Evolutionary conservation across 2,329 filamentous ascomycete species (phyloP).

Genomic region (Cytospora schulzeri): DNA sequence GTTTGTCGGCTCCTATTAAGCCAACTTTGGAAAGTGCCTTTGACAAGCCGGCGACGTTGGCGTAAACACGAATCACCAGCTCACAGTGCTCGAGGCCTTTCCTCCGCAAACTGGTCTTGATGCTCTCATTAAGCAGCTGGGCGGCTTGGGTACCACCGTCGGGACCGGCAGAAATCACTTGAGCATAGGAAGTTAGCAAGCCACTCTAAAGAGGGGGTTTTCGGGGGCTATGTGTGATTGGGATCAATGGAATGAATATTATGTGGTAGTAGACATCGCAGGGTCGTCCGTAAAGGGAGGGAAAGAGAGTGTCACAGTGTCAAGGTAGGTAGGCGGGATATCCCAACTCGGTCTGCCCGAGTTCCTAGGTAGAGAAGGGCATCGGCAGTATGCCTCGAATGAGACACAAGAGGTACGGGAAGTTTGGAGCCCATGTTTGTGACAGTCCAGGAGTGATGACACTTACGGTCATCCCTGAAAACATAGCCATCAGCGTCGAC

Average conservation of each 20-base stretch:
- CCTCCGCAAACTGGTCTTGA: slow-evolving; percentile 51
- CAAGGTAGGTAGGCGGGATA: neutral
- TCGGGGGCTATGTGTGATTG: too few relatives aligned
- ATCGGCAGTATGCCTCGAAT: neutral
- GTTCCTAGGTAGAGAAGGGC: too few relatives aligned
- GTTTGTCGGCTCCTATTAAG: slow-evolving; percentile 55
- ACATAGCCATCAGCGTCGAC: slow-evolving; percentile 64
- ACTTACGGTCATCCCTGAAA: slow-evolving; percentile 48
- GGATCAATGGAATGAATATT: neutral
- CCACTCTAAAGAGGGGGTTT: too few relatives aligned
- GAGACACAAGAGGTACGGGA: neutral
- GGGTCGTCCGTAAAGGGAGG: neutral
- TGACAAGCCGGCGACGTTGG: slow-evolving; percentile 56
- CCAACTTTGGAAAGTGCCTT: slow-evolving; percentile 51
- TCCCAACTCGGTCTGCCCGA: neutral
- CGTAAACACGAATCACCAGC: slow-evolving; percentile 58
- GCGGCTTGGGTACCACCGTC: slow-evolving; percentile 60
- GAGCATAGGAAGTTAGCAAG: slow-evolving; percentile 1
- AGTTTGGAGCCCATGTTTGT: neutral
- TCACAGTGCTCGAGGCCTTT: slow-evolving; percentile 52
- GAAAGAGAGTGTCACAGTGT: neutral
- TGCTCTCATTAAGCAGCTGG: slow-evolving; percentile 51
- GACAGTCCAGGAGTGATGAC: neutral
- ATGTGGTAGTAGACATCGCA: neutral
- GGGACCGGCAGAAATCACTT: slow-evolving; percentile 46